These are phyloP conservation scores for Suillus subaureus DNA, from an alignment of 768 basidiomycete species.

Conservation along the genomic window DNA sequence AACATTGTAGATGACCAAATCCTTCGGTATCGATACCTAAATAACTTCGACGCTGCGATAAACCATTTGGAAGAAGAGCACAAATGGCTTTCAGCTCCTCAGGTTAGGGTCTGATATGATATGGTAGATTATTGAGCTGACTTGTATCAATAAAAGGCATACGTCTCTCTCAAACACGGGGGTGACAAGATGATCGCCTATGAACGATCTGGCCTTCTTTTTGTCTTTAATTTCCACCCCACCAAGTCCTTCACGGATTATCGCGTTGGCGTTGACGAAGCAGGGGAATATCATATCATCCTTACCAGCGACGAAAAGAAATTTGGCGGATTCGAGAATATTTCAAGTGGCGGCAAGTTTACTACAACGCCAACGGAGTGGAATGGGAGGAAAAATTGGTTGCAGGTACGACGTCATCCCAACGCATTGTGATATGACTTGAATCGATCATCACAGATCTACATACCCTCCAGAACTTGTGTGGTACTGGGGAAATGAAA, in stretches of 20 bases:
- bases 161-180: constrained; percentile 94
- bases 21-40: constrained; percentile 92
- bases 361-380: constrained; percentile 86
- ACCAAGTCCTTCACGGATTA: constrained; percentile 92
- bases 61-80: constrained; percentile 81
- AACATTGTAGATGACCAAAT: constrained; percentile 85
- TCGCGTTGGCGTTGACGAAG: constrained; percentile 82
- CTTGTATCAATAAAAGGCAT: constrained; percentile 53
- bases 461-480: constrained; percentile 34
- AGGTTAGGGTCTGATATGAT: constrained; percentile 46
- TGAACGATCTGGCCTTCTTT: constrained; percentile 91
- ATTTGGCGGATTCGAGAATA: constrained; percentile 91
- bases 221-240: constrained; percentile 97
- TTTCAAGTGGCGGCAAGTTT: constrained; percentile 62
- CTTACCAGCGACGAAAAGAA: constrained; percentile 83
- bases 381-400: constrained; percentile 90
- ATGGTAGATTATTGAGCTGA: constrained; percentile 12
- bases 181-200: constrained; percentile 90
- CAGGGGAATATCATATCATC: constrained; percentile 84
- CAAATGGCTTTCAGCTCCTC: constrained; percentile 82
- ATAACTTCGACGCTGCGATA: constrained; percentile 93
- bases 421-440: constrained; percentile 8
- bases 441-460: constrained; percentile 24
- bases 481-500: constrained; percentile 29
- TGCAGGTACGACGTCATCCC: constrained; percentile 59